Evolutionary conservation across 352 stramenopile genomes (phyloP), one percentile per base, ranked within the genome.

Genomic region (Blastocystis sp.): DNA sequence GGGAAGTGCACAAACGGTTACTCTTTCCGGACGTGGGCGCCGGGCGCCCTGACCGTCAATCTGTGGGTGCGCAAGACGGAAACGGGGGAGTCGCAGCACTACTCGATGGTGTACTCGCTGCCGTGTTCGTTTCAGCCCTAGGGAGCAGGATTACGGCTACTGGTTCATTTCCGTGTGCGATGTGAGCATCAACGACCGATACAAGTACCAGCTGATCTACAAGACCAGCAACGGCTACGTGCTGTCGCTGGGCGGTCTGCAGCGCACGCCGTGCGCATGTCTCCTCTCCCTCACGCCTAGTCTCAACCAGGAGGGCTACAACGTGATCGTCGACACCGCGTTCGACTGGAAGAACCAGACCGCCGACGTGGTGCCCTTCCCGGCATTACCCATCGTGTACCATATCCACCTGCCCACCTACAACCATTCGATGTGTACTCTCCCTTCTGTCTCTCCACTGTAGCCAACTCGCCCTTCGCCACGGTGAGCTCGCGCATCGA

Each of bases 391-490:
- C 19, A 40, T 84, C 40, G 24, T 84, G 24, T 84, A 84, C 34
- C 74, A 84, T 11, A 84, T 84, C 43, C 54, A 84, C 34, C 57
- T 84, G 7, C 74, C 74, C 34, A 84, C 74, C 9, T 84, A 84
- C 61, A 63, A 52, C 11, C 14, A 84, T 14, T 17, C 28, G 24
- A 34, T 54, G 17, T 84, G 74, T 84, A 42, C 3, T 19, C 42
- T 10, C 24, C n/a, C 38, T 68, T 3, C 10, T 48, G 3, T 19
- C n/a, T 3, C 48, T 84, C n/a, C 19, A 19, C n/a, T 21, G 34
- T 69, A 84, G 74, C 65, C 45, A 19, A 34, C 3, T 48, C 48
- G n/a, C 40, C 74, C 54, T 69, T 59, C 60, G 34, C 34, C 4
- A 52, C 54, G 6, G 60, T 84, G 38, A 52, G n/a, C 28, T 40